Evolutionary conservation across 805 yeast species (phyloP).

Genomic region (Schizosaccharomyces lindneri): DNA sequence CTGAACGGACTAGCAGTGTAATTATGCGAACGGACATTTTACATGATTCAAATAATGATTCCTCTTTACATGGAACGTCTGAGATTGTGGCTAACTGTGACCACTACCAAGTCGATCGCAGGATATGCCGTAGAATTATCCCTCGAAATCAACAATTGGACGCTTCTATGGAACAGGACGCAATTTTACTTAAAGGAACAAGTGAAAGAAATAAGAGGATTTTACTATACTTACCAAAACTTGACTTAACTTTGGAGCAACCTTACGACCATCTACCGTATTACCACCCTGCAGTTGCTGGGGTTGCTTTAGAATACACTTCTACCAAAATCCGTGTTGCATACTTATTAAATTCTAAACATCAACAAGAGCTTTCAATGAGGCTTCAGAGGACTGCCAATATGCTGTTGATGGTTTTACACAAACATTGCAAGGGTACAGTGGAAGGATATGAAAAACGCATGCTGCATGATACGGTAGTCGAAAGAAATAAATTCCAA

Average conservation of each 20-base stretch:
- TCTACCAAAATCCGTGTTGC: not conserved
- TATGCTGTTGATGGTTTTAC: slow-evolving; percentile 52
- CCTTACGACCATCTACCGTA: slow-evolving; percentile 44
- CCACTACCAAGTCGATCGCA: slow-evolving; percentile 8
- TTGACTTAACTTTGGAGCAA: slow-evolving; percentile 12
- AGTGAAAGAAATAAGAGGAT: slow-evolving; percentile 16
- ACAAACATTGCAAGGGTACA: slow-evolving; percentile 63
- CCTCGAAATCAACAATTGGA: slow-evolving; percentile 83
- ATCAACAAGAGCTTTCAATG: slow-evolving; percentile 13
- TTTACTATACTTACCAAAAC: slow-evolving; percentile 59
- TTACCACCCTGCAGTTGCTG: slow-evolving; percentile 66
- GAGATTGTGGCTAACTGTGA: not conserved
- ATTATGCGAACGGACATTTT: slow-evolving; percentile 65
- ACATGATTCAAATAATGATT: slow-evolving; percentile 7
- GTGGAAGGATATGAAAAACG: slow-evolving; percentile 67
- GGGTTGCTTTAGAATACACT: slow-evolving; percentile 36
- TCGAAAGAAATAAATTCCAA: slow-evolving; percentile 61
- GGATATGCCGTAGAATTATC: slow-evolving; percentile 58
- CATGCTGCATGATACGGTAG: slow-evolving; percentile 69
- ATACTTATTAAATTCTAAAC: not conserved
- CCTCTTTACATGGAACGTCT: slow-evolving; percentile 1
- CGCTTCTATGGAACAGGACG: slow-evolving; percentile 46
- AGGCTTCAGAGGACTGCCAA: slow-evolving; percentile 63
- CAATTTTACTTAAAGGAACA: slow-evolving; percentile 5
- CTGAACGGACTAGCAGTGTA: not conserved